Evolutionary conservation across 2,329 filamentous ascomycete species (phyloP).

Genomic region (Fusarium concolor): DNA sequence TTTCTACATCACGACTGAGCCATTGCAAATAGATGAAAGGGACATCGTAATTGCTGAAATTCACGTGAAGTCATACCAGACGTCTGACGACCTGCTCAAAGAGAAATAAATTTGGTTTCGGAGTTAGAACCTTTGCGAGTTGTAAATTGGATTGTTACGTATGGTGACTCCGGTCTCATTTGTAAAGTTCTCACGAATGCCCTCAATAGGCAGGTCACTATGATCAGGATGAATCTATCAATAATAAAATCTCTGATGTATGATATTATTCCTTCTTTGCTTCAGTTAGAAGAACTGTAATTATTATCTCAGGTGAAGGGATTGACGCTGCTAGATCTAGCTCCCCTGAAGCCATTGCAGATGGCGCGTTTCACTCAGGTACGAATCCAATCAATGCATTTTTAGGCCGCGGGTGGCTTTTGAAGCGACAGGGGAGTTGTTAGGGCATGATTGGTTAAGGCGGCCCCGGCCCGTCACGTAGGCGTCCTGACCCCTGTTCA

Average conservation of each 20-base stretch:
- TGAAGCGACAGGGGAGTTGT: slow-evolving; percentile 20
- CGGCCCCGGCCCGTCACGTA: slow-evolving; percentile 26
- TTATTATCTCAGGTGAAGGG: slow-evolving; percentile 5
- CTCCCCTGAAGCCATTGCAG: slow-evolving; percentile 32
- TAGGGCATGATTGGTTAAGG: slow-evolving; percentile 31
- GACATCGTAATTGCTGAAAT: neutral
- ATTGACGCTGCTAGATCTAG: slow-evolving; percentile 7
- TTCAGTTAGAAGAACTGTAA: neutral
- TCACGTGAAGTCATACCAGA: slow-evolving; percentile 11
- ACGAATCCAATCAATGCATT: slow-evolving; percentile 39
- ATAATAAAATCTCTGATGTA: slow-evolving; percentile 11
- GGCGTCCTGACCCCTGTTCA: slow-evolving; percentile 17
- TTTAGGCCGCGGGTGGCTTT: slow-evolving; percentile 37
- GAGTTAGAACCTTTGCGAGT: neutral
- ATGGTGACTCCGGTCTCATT: neutral
- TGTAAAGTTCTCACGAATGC: neutral
- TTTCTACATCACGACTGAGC: neutral
- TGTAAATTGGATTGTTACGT: slow-evolving; percentile 1
- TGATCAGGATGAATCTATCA: neutral
- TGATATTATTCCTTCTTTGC: slow-evolving; percentile 12
- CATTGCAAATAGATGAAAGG: neutral
- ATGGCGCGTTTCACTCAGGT: slow-evolving; percentile 43
- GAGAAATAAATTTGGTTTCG: slow-evolving; percentile 8
- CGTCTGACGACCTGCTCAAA: slow-evolving; percentile 7
- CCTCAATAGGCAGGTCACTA: slow-evolving; percentile 6